Base-by-base conservation (phyloP, 192 early-diverging fungal species). In the Coemansia sp. region DNA sequence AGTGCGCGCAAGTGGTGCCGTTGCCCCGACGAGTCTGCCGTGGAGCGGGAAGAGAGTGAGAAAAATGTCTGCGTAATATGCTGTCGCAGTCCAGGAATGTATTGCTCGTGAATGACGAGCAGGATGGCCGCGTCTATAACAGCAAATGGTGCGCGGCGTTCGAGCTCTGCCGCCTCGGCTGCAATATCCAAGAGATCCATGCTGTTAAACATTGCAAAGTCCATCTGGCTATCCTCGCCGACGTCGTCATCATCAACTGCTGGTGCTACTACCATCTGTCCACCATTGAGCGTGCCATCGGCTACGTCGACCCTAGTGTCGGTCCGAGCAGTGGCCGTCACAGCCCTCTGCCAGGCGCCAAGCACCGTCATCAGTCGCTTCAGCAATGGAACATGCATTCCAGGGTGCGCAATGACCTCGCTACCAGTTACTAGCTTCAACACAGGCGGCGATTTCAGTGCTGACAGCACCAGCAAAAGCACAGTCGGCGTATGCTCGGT, bases 131-230 rank as follows among this genome's bases (percentile, higher is more conserved):
- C 17, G 40, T 77, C 61, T 2, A 69, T 59, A 0, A 63, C 66
- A 4, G 69, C 63, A 59, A 71, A 64, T 1, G 69, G 42, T 9
- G 66, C 66, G 17, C 51, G 72, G 2, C 72, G 65, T 48, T 83
- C 75, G 41, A 68, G 41, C 54, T 71, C 75, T 19, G 73, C 80
- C 7, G 72, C 75, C 29, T 74, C 75, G 17, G 59, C 71, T 17
- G 80, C 72, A 6, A 69, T 64, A 19, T 62, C 72, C 33, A 78
- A 11, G 9, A 83, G 60, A 11, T 83, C 80, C 6, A 35, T 63
- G 50, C 65, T 70, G 59, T 83, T 72, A 16, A 77, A 50, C 72
- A 71, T 69, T 0, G 48, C 72, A 37, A 83, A 64, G 6, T 46
- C 61, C 2, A 54, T 19, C 36, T 83, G 80, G 45, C 72, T 78